A percentile compares a stretch with the other conserved stretches of the same genome.
Evolutionary conservation across 768 basidiomycete genomes (phyloP).

Genomic region (Pholiota conissans): DNA sequence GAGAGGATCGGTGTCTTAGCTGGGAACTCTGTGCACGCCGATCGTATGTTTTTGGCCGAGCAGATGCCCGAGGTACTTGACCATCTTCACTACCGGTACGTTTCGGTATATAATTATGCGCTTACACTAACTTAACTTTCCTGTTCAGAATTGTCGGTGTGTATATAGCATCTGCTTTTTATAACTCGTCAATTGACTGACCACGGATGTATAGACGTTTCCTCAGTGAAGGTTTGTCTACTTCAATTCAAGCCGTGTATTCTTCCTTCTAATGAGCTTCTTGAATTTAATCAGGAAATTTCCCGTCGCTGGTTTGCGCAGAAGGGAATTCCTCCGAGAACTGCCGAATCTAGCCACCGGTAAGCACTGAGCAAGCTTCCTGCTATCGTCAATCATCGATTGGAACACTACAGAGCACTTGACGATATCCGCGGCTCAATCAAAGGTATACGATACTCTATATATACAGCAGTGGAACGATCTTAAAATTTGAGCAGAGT

Average conservation of each 20-base stretch:
- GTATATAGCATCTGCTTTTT: slow-evolving; percentile 27
- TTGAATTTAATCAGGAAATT: slow-evolving; percentile 52
- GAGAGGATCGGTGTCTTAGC: slow-evolving; percentile 68
- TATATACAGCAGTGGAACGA: not conserved
- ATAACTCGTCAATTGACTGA: not conserved
- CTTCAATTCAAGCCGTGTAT: not conserved
- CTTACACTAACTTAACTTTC: not conserved
- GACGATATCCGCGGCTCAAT: slow-evolving; percentile 83
- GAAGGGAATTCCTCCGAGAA: slow-evolving; percentile 28
- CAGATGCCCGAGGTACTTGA: slow-evolving; percentile 83
- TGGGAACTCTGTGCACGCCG: slow-evolving; percentile 85
- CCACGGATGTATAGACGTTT: slow-evolving; percentile 61
- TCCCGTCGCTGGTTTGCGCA: slow-evolving; percentile 70
- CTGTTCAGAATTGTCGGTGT: slow-evolving; percentile 67
- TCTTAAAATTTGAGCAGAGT: slow-evolving; percentile 45
- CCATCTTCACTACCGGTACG: slow-evolving; percentile 79
- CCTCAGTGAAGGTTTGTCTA: slow-evolving; percentile 67
- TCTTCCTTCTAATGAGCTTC: not conserved
- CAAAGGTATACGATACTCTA: slow-evolving; percentile 41
- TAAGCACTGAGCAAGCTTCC: slow-evolving; percentile 20
- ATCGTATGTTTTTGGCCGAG: slow-evolving; percentile 67
- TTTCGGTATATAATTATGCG: not conserved
- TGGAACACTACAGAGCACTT: slow-evolving; percentile 55
- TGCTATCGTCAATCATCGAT: not conserved
- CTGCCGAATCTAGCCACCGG: slow-evolving; percentile 57